Base-by-base conservation (phyloP, 345 rosid genomes). In the Brassica incana region DNA sequence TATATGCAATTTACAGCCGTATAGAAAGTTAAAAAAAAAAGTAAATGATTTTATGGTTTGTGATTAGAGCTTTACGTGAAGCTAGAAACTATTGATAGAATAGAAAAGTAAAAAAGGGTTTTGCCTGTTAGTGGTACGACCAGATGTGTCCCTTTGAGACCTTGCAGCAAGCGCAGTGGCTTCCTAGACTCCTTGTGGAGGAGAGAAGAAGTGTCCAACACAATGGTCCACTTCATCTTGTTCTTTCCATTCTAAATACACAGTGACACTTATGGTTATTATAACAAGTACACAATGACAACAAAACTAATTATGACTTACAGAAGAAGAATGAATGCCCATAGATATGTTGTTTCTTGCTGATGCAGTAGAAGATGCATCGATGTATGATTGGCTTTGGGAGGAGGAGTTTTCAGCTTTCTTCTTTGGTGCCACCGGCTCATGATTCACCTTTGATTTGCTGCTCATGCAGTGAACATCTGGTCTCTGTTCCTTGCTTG, bases 141-240 rank as follows among this genome's bases (percentile, higher is more conserved):
- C 73, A 95, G 62, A 32, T 67, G 89, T 62, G 98, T 95, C 63
- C 95, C 87, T 81, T 87, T 91, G 77, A 95, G 89, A 79, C 98
- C 99, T 86, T 89, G 91, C 74, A 95, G 86, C 61, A 95, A 87
- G 85, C 88, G 90, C 58, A 93, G 80, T 52, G 93, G 83, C 82
- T 86, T 90, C 84, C 88, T 88, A 23, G 95, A 89, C 59, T 85
- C 90, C 74, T 81, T 88, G 81, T 88, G 87, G 66, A 95, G 77
- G 79, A 93, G 87, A 74, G 96, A 81, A 84, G 86, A 76, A 29
- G 87, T 85, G 78, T 93, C 97, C 72, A 85, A 87, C 38, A 95
- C 87, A 89, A 95, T 84, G 63, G 83, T 88, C 97, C 98, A 95
- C 61, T 78, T 87, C 81, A 77, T 87, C 75, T 76, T 89, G 65